Base-by-base conservation (phyloP, 768 basidiomycete species). In the Mycena venus region DNA sequence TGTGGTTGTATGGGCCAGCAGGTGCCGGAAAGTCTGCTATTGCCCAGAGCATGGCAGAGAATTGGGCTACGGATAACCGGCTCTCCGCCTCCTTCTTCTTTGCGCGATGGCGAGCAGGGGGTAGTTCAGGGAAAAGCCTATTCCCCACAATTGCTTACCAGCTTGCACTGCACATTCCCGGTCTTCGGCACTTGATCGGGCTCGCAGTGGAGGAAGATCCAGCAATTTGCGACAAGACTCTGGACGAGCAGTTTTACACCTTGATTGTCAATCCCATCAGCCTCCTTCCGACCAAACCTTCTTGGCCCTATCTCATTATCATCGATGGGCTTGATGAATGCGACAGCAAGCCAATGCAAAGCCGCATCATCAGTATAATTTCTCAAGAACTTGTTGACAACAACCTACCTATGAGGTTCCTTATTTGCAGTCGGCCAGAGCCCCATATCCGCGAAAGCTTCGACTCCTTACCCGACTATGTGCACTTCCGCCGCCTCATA, bases 311-410 rank as follows among this genome's bases (percentile, higher is more conserved):
- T 38, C 21, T 65, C 2, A 40, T 65, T 4, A 53, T 65, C n/a
- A 51, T 65, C 63, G 63, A 65, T 23, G 63, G 63, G 17, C 49
- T 65, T 2, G 64, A 66, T 25, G 64, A 66, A 40, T 55, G 64
- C 32, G 51, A 53, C 23, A 6, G 36, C 32, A 66, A 53, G 51
- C 32, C 19, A 17, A 15, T 15, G 14, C 64, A 55, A 34, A 53
- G 21, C 3, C 47, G 44, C 29, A 65, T 65, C 19, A 31, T 65
- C 63, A 51, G 12, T 2, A 53, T 53, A 34, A 49, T 53, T 19
- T 51, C 23, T 7, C 63, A 25, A 23, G 17, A 14, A 11, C 15
- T 40, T 7, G 59, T 38, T 23, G 17, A 40, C 9, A 51, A 65
- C 8, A 32, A 36, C 4, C 32, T 65, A 31, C 63, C 47, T 40